A percentile compares a stretch with the other conserved stretches of the same genome.
phyloP scores from a whole-genome alignment of 78 protist species.

The Chrysochromulina tobinii region DNA sequence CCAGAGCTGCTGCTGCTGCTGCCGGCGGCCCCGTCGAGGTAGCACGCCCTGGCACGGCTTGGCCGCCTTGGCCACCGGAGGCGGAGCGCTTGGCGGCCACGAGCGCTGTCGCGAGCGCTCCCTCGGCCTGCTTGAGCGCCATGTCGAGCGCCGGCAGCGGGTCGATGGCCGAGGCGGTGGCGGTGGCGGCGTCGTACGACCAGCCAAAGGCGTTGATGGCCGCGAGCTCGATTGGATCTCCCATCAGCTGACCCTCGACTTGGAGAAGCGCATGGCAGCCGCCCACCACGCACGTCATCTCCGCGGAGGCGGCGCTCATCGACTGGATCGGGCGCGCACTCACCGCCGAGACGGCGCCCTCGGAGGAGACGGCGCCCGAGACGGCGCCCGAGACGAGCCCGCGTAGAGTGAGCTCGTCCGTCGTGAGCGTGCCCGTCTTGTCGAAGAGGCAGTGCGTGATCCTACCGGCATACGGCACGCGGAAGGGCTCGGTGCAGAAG shows the following conservation, averaged over 20 bases:
- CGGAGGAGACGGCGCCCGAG: not conserved
- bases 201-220: conserved; percentile 7
- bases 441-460: conserved; percentile 31
- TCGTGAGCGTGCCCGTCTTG: conserved; percentile 60
- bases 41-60: conserved; percentile 76
- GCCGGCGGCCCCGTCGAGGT: conserved; percentile 27
- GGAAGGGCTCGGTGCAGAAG: conserved; percentile 99
- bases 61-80: conserved; percentile 57
- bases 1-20: not conserved
- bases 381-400: not conserved
- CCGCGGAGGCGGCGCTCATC: not conserved
- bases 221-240: conserved; percentile 47
- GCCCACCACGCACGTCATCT: not conserved
- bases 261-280: conserved; percentile 39
- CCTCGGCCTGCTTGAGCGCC: not conserved
- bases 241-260: conserved; percentile 13
- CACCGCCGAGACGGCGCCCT: not conserved
- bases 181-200: not conserved
- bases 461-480: conserved; percentile 98
- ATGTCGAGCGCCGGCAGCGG: not conserved
- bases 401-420: conserved; percentile 10
- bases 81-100: not conserved
- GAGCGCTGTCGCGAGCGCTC: not conserved
- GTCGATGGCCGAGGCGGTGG: not conserved
- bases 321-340: too few relatives aligned